Base-by-base conservation (phyloP, 768 basidiomycete species). In the button mushroom (Agaricus bisporus) region DNA sequence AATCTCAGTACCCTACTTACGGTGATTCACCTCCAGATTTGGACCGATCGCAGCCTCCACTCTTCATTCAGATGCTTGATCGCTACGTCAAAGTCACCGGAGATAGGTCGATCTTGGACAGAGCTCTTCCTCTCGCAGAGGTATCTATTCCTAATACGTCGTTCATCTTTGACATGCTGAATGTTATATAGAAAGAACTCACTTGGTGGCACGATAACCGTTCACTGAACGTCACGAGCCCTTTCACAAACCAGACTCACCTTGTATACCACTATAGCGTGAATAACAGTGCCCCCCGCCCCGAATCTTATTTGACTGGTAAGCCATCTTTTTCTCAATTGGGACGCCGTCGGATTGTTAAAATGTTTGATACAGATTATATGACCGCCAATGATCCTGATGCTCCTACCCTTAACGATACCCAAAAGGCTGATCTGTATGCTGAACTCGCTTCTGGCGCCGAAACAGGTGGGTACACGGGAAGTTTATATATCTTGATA, bases 1-100 rank as follows among this genome's bases (percentile, higher is more conserved):
- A 45, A 17, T 28, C 28, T 51, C 42, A 32, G 17, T 8, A 15
- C 26, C 11, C 18, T 26, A n/a, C 12, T 51, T 7, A 39, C 48
- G 29, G 29, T 56, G 20, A 45, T 50, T 38, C 43, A 15, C 48
- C 14, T 15, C n/a, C 20, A 88, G 86, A 95, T 68, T 67, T 95
- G 58, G 79, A 95, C 61, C 82, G 95, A 54, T 95, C 91, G n/a
- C 92, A 95, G 63, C 93, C 93, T 12, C 94, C 94, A 4, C 63
- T 95, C 28, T 95, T 95, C 70, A 82, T 88, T 51, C 85, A 85
- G 86, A 97, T 98, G 93, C 73, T 98, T 25, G 75, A 80, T n/a
- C 80, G 82, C n/a, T 97, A 98, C 64, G 78, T 95, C 46, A 67
- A 75, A 2, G 77, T 75, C 3, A 86, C 81, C 7, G 80, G 84